A percentile compares a stretch with the other conserved stretches of the same genome.
Evolutionary conservation across 2,329 filamentous ascomycete species (phyloP).

Genomic region (Paramyrothecium sp.): DNA sequence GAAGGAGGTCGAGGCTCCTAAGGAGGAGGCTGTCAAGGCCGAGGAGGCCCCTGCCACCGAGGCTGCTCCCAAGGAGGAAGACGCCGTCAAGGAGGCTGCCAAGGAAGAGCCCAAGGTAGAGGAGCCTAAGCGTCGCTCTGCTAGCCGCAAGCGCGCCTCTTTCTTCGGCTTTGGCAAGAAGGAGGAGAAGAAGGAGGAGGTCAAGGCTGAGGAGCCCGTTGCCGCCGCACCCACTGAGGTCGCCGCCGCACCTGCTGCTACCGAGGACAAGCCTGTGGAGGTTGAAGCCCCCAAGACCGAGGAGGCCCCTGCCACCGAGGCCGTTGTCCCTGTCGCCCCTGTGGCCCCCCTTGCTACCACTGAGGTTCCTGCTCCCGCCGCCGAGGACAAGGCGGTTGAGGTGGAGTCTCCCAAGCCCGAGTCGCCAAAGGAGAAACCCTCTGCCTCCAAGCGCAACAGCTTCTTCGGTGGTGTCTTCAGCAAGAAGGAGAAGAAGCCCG

Average conservation of each 20-base stretch:
- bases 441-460: slow-evolving; percentile 52
- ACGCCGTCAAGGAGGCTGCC: slow-evolving; percentile 32
- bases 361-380: slow-evolving; percentile 28
- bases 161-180: slow-evolving; percentile 64
- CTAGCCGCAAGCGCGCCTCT: slow-evolving; percentile 64
- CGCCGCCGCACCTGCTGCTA: slow-evolving; percentile 31
- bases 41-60: slow-evolving; percentile 37
- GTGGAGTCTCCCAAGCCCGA: slow-evolving; percentile 39
- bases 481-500: slow-evolving; percentile 60
- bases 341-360: too few species aligned
- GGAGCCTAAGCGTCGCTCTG: slow-evolving; percentile 61
- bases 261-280: slow-evolving; percentile 6
- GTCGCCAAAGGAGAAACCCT: slow-evolving; percentile 43
- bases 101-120: slow-evolving; percentile 52
- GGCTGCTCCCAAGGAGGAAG: slow-evolving; percentile 31
- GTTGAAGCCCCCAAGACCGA: slow-evolving; percentile 31
- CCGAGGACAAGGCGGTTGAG: slow-evolving; percentile 28
- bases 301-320: slow-evolving; percentile 32
- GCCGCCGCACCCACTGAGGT: slow-evolving; percentile 20
- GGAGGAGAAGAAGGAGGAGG: slow-evolving; percentile 42
- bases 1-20: slow-evolving; percentile 38
- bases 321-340: slow-evolving; percentile 23
- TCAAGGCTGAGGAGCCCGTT: slow-evolving; percentile 18
- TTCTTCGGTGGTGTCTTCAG: slow-evolving; percentile 52
- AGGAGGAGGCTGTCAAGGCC: slow-evolving; percentile 29